Percentiles rank a stretch among this genome's conserved stretches.
Conservation (phyloP, 768 basidiomycete genomes). For the Ramaria sp. region DNA sequence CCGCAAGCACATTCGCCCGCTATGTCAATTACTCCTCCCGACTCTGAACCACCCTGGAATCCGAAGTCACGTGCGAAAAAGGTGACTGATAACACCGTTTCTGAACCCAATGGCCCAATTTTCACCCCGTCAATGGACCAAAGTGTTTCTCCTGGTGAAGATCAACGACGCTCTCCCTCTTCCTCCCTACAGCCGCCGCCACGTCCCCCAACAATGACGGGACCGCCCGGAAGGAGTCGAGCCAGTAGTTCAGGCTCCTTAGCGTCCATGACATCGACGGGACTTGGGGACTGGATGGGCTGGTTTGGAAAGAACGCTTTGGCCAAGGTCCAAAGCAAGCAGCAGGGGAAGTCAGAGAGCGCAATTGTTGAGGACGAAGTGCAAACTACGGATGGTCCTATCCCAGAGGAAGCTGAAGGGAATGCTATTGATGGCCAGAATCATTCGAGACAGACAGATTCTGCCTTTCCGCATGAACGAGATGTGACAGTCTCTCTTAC, state of each 20-base stretch:
- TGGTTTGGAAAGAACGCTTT: conserved; percentile 7
- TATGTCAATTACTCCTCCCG: not conserved
- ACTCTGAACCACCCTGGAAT: not conserved
- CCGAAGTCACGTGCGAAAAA: not conserved
- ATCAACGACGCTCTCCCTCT: not conserved
- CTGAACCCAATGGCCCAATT: not conserved
- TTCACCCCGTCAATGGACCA: not conserved
- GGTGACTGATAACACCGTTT: not conserved
- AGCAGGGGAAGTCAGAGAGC: not conserved
- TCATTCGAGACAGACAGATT: conserved; percentile 2
- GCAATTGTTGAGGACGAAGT: not conserved
- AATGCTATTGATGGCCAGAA: not conserved
- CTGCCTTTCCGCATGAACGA: conserved; percentile 13
- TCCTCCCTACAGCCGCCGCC: not conserved
- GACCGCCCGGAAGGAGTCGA: not conserved
- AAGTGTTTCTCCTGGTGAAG: not conserved
- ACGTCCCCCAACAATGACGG: not conserved
- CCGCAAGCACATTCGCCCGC: not conserved
- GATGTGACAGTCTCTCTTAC: conserved; percentile 12
- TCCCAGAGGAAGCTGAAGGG: not conserved
- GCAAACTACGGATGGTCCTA: not conserved
- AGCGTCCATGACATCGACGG: not conserved
- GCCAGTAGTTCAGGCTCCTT: not conserved
- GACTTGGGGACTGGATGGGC: conserved; percentile 8
- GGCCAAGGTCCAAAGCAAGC: not conserved